Base-by-base conservation (phyloP, 768 basidiomycete genomes). In the Suillus fuscotomentosus region DNA sequence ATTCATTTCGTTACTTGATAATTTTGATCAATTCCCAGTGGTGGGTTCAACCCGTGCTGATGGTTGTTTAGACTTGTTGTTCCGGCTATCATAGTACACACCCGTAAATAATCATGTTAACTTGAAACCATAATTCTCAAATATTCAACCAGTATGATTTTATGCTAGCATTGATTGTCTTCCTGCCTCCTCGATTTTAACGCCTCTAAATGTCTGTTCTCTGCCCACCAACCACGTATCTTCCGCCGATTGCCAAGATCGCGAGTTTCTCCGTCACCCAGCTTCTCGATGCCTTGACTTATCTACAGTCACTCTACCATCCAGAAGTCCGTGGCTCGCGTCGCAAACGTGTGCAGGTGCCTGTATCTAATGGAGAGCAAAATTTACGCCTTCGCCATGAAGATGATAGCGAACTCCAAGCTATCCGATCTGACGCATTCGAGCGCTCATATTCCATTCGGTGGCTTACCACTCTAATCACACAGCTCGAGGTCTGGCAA, bases 391-490 rank as follows among this genome's bases (percentile, higher is more conserved):
- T 43, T 36, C 42, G 15, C 8, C 45, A 53, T 34, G n/a, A 64
- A 60, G 27, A 61, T 60, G 51, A 55, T 50, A 48, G 59, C 50
- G 60, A 68, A n/a, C 43, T 73, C 24, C 78, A 79, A 22, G 66
- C 71, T 14, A 68, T 86, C 27, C 81, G 83, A 53, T 74, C 76
- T 0, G 92, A 95, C 70, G 62, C 78, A 1, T 94, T 90, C 72
- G 94, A 95, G 75, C 83, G 88, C 10, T 73, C 83, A 1, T 87
- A 88, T 61, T 82, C 88, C 0, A 82, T 92, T 3, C 84, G 82
- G 64, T 96, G 94, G 94, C 80, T 95, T 15, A 90, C 86, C 5
- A 78, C 83, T 3, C 81, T 95, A 57, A 77, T 94, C 36, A 75
- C 80, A 6, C 78, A 79, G 61, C 71, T 78, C 54, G 72, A 76